Evolutionary conservation across 1,139 yeast genomes (phyloP), one percentile per base, ranked within the genome.

Genomic region (Taiozyma onychis): DNA sequence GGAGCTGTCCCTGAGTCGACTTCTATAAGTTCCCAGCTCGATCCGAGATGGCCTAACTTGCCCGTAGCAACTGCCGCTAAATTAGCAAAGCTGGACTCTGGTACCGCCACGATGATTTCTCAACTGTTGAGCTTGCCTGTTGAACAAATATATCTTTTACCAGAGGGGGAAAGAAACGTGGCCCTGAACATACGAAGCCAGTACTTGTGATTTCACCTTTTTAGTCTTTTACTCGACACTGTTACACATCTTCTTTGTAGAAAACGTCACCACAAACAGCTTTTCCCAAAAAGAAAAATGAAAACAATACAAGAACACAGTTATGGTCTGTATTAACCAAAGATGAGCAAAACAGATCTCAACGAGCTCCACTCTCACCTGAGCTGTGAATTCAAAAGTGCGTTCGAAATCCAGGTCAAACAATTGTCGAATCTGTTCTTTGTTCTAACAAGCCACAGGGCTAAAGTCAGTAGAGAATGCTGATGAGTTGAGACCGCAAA

Each of bases 31-130:
- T 2, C 18, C 18, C 58, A 44, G 48, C 46, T 24, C 21, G 52
- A 51, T 53, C 67, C 39, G 22, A 58, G 58, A 55, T 81, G 85
- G 85, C 69, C 78, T 1, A 68, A 70, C 22, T 68, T 81, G 43
- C 80, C 85, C 5, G 72, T 67, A 3, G 67, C 66, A 22, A 74
- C 86, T 2, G 76, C 75, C 50, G 68, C 71, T 21, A 80, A 78
- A 60, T 66, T 83, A 35, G 63, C 74, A 22, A 69, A 66, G 35
- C 63, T 82, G 58, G 73, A 77, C 7, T 76, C 76, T 30, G 77
- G 77, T 44, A 87, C 85, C 63, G 88, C 88, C 10, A 76, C 78
- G 44, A 74, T 83, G 66, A 77, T 84, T 43, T 81, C 80, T 13
- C 88, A 84, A 63, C 87, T 85, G 5, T 71, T 85, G 52, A 72